Conservation (phyloP, 495 filamentous ascomycete species). For the Achaetomiella virescens region DNA sequence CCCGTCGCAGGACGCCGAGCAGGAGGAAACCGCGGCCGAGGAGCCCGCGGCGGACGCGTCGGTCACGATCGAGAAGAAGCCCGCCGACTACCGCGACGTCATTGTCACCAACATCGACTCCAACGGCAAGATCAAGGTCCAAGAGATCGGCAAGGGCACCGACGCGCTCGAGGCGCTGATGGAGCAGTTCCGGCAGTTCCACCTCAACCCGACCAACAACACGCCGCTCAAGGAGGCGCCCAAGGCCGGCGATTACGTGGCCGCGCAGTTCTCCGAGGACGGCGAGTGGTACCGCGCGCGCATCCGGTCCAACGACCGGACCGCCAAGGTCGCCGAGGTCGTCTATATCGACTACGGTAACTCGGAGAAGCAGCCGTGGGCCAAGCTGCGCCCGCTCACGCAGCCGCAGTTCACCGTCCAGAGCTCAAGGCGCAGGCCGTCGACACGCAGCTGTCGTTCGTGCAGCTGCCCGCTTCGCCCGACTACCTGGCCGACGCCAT, state of each 20-base stretch:
- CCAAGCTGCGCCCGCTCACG: constrained; percentile 67
- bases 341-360: constrained; percentile 97
- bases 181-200: constrained; percentile 81
- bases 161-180: constrained; percentile 77
- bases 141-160: constrained; percentile 77
- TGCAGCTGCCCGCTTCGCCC: constrained; percentile 70
- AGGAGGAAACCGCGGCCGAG: constrained; percentile 44
- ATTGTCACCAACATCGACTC: constrained; percentile 82
- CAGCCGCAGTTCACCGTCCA: constrained; percentile 70
- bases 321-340: constrained; percentile 79
- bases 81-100: constrained; percentile 86
- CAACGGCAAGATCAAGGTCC: constrained; percentile 73
- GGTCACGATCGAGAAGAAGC: constrained; percentile 47
- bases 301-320: constrained; percentile 85
- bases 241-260: constrained; percentile 84
- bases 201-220: constrained; percentile 67
- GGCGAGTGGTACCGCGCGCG: constrained; percentile 90
- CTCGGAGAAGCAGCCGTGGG: constrained; percentile 79
- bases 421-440: constrained; percentile 77
- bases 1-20: constrained; percentile 69
- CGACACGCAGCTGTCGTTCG: constrained; percentile 80
- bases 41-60: constrained; percentile 43
- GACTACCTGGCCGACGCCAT: constrained; percentile 80
- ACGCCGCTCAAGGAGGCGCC: constrained; percentile 66
- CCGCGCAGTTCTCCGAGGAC: constrained; percentile 82